Evolutionary conservation across 768 basidiomycete species (phyloP), one percentile per base, ranked within the genome.

Genomic region (Boletus rubescentipes): DNA sequence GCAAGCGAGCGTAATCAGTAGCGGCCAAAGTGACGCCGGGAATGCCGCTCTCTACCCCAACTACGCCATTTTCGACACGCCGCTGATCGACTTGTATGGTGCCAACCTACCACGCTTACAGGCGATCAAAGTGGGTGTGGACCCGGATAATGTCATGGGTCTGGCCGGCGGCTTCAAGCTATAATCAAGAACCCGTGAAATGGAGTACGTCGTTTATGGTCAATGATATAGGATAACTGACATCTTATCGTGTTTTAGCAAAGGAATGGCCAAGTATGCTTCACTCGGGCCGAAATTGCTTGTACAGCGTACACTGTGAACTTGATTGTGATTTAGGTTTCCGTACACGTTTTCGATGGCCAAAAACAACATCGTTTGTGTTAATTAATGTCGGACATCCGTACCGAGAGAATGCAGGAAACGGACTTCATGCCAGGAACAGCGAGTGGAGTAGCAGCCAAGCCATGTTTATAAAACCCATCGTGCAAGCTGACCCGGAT

Each of bases 141-240:
- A 86, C 62, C 82, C 83, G 0, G 43, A 70, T 9, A 74, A 82
- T 58, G 74, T 85, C 9, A 86, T 85, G 86, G 78, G 75, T 6
- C 74, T 84, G 5, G 73, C 84, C 12, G 85, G 85, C 1, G 84
- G 83, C 4, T 85, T 77, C 63, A 86, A 82, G 65, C 61, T 81
- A 7, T 48, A 7, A 21, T 16, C 40, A 15, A 20, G 18, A 38
- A 38, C 5, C 23, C 15, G 21, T 8, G 9, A 23, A 15, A 8
- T 8, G 21, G 8, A 16, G 40, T 23, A 23, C 2, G 39, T 40
- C 23, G 12, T 9, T 23, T 23, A 15, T 23, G 14, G 8, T 40
- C 20, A 15, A 10, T 40, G 39, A 9, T 23, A 20, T 9, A 14
- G 8, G 7, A 40, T 21, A 8, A n/a, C 20, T 40, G 21, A 40